phyloP scores from a whole-genome alignment of 176 grass and related monocot genomes.

The Bromus sterilis region DNA sequence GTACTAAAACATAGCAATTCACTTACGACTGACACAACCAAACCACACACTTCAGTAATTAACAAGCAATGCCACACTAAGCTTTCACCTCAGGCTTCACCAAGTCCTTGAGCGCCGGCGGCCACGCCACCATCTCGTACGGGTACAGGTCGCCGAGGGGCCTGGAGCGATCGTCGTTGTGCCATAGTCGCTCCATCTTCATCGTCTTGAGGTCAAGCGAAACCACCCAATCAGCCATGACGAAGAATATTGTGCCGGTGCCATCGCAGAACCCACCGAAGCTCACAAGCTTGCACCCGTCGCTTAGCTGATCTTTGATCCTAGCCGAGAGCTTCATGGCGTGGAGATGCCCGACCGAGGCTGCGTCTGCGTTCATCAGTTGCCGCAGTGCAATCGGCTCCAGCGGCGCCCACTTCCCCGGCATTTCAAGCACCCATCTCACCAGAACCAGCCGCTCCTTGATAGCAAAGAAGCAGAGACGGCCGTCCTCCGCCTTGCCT shows the following conservation, averaged over 20 bases:
- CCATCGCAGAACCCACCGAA: conserved; percentile 46
- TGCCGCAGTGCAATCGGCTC: conserved; percentile 2
- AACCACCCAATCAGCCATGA: conserved; percentile 55
- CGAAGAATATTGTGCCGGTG: conserved; percentile 28
- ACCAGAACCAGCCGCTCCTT: conserved; percentile 7
- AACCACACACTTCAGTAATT: background rate
- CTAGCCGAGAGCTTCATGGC: conserved; percentile 37
- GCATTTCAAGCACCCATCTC: conserved; percentile 15
- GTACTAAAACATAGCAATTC: background rate
- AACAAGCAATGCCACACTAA: background rate
- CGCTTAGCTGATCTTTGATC: conserved; percentile 31
- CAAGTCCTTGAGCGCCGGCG: conserved; percentile 14
- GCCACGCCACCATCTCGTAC: conserved; percentile 55
- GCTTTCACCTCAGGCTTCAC: background rate
- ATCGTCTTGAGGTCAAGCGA: conserved; percentile 2
- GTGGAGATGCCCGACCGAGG: conserved; percentile 5
- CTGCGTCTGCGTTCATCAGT: conserved; percentile 18
- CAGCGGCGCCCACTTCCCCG: conserved; percentile 20
- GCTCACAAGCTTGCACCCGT: conserved; percentile 34
- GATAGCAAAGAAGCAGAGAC: conserved; percentile 43
- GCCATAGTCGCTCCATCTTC: conserved; percentile 37
- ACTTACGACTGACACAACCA: background rate
- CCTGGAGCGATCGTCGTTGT: conserved; percentile 1
- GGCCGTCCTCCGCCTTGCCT: conserved; percentile 29
- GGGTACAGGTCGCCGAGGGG: conserved; percentile 36